Conservation (phyloP, 805 yeast species). For the Tetrapisispora namnaoensis region DNA sequence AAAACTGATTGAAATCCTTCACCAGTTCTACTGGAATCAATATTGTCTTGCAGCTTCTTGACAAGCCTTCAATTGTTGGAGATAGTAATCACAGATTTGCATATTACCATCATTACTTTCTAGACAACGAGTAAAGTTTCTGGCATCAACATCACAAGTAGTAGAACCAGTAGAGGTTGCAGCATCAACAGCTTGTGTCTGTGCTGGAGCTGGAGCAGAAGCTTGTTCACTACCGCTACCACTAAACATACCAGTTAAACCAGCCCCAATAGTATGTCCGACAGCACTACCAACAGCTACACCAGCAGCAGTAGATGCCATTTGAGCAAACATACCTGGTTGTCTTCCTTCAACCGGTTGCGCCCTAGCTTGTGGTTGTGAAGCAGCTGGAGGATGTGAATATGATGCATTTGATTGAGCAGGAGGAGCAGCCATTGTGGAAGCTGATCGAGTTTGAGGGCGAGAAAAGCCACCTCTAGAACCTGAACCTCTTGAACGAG, state of each 20-base stretch:
- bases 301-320: conserved; percentile 99
- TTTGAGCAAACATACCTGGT: conserved; percentile 91
- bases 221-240: conserved; percentile 39
- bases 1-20: background rate
- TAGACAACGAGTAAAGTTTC: conserved; percentile 89
- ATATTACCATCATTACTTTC: conserved; percentile 91
- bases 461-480: conserved; percentile 33
- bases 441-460: conserved; percentile 55
- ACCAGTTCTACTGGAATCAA: conserved; percentile 20
- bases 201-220: conserved; percentile 28
- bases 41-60: conserved; percentile 86
- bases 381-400: conserved; percentile 45
- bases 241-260: conserved; percentile 81
- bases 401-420: conserved; percentile 36
- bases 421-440: conserved; percentile 67
- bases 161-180: conserved; percentile 31
- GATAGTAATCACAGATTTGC: conserved; percentile 93
- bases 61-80: conserved; percentile 96
- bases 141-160: conserved; percentile 86
- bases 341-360: conserved; percentile 22
- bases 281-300: conserved; percentile 97
- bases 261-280: conserved; percentile 95
- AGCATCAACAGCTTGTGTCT: conserved; percentile 25
- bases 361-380: conserved; percentile 26
- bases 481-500: conserved; percentile 2